Evolutionary conservation across 768 basidiomycete genomes (phyloP), one percentile per base, ranked within the genome.

Genomic region (Trametes gibbosa): DNA sequence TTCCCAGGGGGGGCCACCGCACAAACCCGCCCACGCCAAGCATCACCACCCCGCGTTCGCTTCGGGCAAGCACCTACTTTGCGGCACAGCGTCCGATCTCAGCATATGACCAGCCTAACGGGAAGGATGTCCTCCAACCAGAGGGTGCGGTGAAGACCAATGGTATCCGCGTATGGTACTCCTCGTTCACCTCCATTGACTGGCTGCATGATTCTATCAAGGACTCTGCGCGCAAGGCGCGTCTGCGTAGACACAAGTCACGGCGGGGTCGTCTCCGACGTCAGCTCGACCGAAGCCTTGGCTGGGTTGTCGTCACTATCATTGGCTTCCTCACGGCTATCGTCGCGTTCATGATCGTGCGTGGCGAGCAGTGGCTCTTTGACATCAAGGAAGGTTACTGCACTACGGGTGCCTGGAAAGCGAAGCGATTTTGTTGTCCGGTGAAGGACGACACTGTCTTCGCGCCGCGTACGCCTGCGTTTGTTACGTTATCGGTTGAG

Each of bases 161-260:
- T 65, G 95, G 95, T 35, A 86, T 92, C 56, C 87, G 92, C 25
- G 91, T 94, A n/a, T 91, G 88, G 92, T 94, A 93, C 72, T 86
- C 89, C 12, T 91, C 90, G 2, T 96, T 87, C 75, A 86, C 91
- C 0, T 93, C 90, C 19, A 89, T 96, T 56, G 95, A 98, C 73
- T 98, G 95, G 96, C 77, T 98, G 53, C 96, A 98, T 67, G 96
- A 98, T 75, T 83, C 92, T 40, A 92, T 98, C 77, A 95, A 97
- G 72, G 93, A 96, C 69, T 92, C 93, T 0, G 82, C 83, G 8
- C 89, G 95, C 27, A 87, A 89, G 63, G 82, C 87, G 34, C 81
- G 83, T 50, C 78, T 96, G 17, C 79, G 92, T 60, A 81, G 76
- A 49, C 82, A 85, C 56, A 86, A 83, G 65, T 91, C 94, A 1